Evolutionary conservation across 177 flowering plant species (phyloP).

Genomic region (Vitis hybrid): DNA sequence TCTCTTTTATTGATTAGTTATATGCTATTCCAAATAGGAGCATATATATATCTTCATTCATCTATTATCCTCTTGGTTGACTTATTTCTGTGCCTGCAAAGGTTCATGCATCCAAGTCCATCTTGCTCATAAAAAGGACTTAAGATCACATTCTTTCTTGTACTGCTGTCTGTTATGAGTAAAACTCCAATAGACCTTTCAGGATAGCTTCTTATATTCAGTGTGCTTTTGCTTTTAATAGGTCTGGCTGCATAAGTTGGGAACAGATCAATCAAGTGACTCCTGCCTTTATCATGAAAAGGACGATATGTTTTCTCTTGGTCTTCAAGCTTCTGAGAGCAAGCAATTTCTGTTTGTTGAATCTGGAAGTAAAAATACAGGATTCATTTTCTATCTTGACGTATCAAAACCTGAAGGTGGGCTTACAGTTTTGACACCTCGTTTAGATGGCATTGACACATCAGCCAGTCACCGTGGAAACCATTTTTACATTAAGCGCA

Average conservation of each 20-base stretch:
- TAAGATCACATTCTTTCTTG: too few species aligned
- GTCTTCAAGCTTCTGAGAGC: conserved; percentile 82
- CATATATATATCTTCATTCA: too few species aligned
- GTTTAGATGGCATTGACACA: conserved; percentile 72
- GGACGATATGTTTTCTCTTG: conserved; percentile 75
- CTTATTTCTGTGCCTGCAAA: too few species aligned
- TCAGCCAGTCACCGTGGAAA: conserved; percentile 84
- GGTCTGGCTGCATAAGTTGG: conserved; percentile 75
- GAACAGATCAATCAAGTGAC: conserved; percentile 55
- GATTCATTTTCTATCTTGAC: conserved; percentile 69
- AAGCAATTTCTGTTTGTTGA: conserved; percentile 71
- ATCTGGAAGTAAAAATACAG: conserved; percentile 82
- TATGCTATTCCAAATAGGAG: too few species aligned
- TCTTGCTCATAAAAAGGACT: too few species aligned
- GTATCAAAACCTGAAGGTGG: conserved; percentile 60
- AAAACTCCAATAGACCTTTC: neutral
- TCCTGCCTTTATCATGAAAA: conserved; percentile 60
- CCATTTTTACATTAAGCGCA: conserved; percentile 59
- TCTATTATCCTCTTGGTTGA: too few species aligned
- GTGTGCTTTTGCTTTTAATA: conserved; percentile 16
- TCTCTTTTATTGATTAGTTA: too few species aligned
- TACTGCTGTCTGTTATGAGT: too few species aligned
- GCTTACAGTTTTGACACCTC: conserved; percentile 72
- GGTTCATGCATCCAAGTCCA: too few species aligned
- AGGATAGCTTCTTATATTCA: neutral